Conservation (phyloP, 2,329 filamentous ascomycete genomes). For the Cercospora sp. region DNA sequence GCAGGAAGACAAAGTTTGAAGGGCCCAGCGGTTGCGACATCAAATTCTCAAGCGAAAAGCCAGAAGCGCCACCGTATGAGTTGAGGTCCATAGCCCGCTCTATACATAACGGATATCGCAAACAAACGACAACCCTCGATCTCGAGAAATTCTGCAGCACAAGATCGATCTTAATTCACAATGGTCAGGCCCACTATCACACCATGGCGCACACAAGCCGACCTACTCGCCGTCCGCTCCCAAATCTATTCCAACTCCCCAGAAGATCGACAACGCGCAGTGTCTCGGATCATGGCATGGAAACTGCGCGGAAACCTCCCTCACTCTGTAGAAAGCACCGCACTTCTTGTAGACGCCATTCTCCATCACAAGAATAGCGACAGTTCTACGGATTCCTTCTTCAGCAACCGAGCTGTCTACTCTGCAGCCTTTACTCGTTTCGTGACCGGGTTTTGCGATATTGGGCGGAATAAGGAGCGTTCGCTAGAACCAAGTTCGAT, state of each 20-base stretch:
- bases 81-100: background rate
- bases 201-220: conserved; percentile 66
- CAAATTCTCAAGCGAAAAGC: background rate
- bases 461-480: conserved; percentile 63
- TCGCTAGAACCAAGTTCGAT: conserved; percentile 64
- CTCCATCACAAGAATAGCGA: conserved; percentile 58
- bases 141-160: background rate
- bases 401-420: conserved; percentile 68
- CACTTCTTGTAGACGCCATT: conserved; percentile 67
- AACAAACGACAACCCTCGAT: background rate
- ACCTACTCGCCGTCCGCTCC: conserved; percentile 65
- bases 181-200: conserved; percentile 74
- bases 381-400: conserved; percentile 46
- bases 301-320: conserved; percentile 73
- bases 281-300: conserved; percentile 52
- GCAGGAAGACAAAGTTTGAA: background rate
- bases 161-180: background rate
- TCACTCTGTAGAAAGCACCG: conserved; percentile 77
- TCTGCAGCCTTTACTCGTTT: conserved; percentile 69
- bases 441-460: conserved; percentile 76
- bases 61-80: background rate
- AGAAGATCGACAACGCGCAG: conserved; percentile 39
- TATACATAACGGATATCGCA: background rate
- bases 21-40: background rate
- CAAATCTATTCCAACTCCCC: conserved; percentile 58